These are phyloP conservation scores for Cryptococcus sp. DNA, from an alignment of 1,284 basidiomycete species.

Conservation along the genomic window DNA sequence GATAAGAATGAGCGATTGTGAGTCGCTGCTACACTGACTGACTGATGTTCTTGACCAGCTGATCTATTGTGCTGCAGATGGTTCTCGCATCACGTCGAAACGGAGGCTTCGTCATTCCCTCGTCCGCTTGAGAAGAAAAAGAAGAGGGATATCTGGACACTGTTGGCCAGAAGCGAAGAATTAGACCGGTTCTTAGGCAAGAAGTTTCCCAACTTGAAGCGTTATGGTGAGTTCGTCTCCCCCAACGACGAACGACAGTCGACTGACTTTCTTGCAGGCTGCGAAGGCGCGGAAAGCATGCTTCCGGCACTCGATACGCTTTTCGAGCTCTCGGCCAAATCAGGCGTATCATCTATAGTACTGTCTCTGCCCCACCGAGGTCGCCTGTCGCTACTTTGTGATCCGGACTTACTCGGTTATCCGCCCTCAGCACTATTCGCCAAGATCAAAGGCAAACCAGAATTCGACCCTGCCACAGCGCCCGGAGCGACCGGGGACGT, in stretches of 20 bases:
- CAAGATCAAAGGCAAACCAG: constrained; percentile 78
- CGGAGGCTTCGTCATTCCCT: constrained; percentile 55
- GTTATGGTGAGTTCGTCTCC: constrained; percentile 33
- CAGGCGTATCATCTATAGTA: constrained; percentile 69
- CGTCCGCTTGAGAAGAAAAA: constrained; percentile 41
- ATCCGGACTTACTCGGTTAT: constrained; percentile 66
- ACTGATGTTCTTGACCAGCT: neutral
- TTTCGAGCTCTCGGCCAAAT: constrained; percentile 59
- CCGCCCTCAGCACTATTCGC: constrained; percentile 71
- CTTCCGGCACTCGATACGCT: constrained; percentile 76
- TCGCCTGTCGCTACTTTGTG: constrained; percentile 77
- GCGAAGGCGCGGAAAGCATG: constrained; percentile 87
- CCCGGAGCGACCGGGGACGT: constrained; percentile 77
- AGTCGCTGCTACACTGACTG: constrained; percentile 4
- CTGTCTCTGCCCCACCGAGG: constrained; percentile 69
- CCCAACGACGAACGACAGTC: neutral
- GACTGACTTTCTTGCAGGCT: constrained; percentile 16
- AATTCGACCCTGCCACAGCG: constrained; percentile 63
- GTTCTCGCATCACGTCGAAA: constrained; percentile 82
- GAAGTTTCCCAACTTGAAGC: constrained; percentile 49
- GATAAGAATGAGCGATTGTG: constrained; percentile 43
- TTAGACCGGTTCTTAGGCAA: constrained; percentile 61
- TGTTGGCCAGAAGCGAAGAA: constrained; percentile 73
- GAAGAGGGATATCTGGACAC: constrained; percentile 64
- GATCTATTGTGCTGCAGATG: constrained; percentile 53